Base-by-base conservation (phyloP, 768 basidiomycete genomes). In the Tulasnella sp. region DNA sequence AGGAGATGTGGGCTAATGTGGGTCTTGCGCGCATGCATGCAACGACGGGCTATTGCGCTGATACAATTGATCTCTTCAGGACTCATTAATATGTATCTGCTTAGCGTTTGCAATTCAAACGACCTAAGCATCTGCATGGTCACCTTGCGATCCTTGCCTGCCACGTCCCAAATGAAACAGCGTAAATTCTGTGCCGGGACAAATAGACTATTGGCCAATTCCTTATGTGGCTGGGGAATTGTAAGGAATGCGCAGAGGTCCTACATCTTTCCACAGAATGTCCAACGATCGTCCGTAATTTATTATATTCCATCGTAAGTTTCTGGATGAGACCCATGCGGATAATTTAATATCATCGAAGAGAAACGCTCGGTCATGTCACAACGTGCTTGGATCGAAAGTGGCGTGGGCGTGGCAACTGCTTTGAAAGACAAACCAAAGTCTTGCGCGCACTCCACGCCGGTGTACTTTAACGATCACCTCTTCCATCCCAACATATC, bases 1-100 rank as follows among this genome's bases (percentile, higher is more conserved):
- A 94, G 84, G 94, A 95, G 85, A 87, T 95, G 84, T 94, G 89
- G 86, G 88, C 88, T 72, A 96, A 94, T 83, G 94, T 94, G 85
- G 81, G 93, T 87, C 12, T 14, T 4, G 18, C 36, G 18, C 52
- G 24, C 27, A 48, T 76, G 27, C 27, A 10, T 75, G 76, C 80
- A 71, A n/a, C 77, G 79, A 46, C 27, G 68, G 75, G 74, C 27
- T 36, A 72, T 75, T 62, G 75, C 48, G 72, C 27, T 31, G 27
- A 80, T 80, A 58, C 52, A 34, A 16, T 71, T 4, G 39, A 68
- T 73, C 58, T 31, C 78, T 79, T 81, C 62, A 95, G 94, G 94
- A 94, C 84, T 92, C 89, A 46, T 84, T 91, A 80, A 90, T 91
- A 81, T 91, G 90, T 86, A 89, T 90, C 80, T 91, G 90, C 84